Conservation (phyloP, 169 alveolate genomes). For the Amoebophrya sp. region DNA sequence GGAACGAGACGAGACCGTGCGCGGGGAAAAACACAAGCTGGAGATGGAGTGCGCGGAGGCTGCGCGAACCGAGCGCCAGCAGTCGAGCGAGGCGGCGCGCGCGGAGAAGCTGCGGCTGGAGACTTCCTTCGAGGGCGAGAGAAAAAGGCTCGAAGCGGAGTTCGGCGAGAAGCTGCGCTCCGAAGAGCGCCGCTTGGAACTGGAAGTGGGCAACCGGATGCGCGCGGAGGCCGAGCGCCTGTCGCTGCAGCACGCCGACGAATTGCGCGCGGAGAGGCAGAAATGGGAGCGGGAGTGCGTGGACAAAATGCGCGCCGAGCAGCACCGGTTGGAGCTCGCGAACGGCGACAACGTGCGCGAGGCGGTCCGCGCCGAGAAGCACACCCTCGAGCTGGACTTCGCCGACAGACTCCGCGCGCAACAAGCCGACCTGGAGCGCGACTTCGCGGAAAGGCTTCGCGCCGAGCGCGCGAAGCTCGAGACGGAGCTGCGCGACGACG, state of each 20-base stretch:
- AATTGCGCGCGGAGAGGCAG: background rate
- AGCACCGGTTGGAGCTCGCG: too few relatives aligned
- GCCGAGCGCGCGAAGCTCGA: too few relatives aligned
- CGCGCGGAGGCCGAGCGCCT: background rate
- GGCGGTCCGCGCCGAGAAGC: background rate
- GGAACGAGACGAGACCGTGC: background rate
- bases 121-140: background rate
- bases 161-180: background rate
- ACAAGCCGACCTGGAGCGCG: too few relatives aligned
- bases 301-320: too few relatives aligned
- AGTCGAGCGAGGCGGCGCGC: background rate
- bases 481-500: too few relatives aligned
- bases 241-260: background rate
- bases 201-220: too few relatives aligned
- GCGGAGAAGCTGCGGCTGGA: background rate
- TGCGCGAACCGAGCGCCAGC: background rate
- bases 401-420: background rate
- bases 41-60: background rate
- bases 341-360: too few relatives aligned
- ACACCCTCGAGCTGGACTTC: background rate
- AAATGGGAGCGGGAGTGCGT: too few relatives aligned
- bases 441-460: too few relatives aligned
- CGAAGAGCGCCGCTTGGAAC: too few relatives aligned
- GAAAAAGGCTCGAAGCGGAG: background rate
- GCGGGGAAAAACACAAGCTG: background rate